Conservation (phyloP, 768 basidiomycete genomes). For the Ramaria rubella region DNA sequence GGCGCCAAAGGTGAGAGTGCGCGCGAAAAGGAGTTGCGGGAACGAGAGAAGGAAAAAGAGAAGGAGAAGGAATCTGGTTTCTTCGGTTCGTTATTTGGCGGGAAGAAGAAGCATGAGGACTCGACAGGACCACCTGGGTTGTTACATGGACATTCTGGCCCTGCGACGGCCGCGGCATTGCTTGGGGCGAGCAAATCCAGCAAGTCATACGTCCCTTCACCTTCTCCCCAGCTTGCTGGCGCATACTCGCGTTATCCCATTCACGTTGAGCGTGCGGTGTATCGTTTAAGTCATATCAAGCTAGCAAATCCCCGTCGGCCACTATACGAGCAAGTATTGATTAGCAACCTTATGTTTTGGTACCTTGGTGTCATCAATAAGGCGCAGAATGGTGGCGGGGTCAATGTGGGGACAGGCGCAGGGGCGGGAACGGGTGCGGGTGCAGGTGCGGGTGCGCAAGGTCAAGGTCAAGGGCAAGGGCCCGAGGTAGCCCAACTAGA, state of each 20-base stretch:
- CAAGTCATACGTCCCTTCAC: conserved; percentile 54
- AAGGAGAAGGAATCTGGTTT: conserved; percentile 76
- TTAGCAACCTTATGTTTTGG: conserved; percentile 98
- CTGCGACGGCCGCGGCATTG: conserved; percentile 81
- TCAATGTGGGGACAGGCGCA: conserved; percentile 34
- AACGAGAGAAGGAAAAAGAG: conserved; percentile 44
- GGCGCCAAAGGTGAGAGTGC: conserved; percentile 16
- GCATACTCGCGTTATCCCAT: conserved; percentile 85
- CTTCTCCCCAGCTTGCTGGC: conserved; percentile 43
- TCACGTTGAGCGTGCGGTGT: conserved; percentile 97
- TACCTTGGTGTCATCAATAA: conserved; percentile 97
- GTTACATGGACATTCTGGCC: conserved; percentile 46
- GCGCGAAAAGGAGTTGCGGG: conserved; percentile 30
- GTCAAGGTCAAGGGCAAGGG: conserved; percentile 10
- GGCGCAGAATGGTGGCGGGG: conserved; percentile 47
- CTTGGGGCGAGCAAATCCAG: conserved; percentile 80
- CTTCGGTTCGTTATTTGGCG: conserved; percentile 86
- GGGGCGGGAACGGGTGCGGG: conserved; percentile 25
- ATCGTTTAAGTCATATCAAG: conserved; percentile 96
- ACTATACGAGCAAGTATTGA: conserved; percentile 92
- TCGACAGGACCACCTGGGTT: conserved; percentile 31
- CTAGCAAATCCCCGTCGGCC: conserved; percentile 94
- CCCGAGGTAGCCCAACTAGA: conserved; percentile 34
- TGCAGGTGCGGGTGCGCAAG: conserved; percentile 13
- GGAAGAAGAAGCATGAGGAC: conserved; percentile 84